A percentile compares a stretch with the other conserved stretches of the same genome.
Evolutionary conservation across 2,329 filamentous ascomycete species (phyloP).

Genomic region (Colletotrichum lupini): DNA sequence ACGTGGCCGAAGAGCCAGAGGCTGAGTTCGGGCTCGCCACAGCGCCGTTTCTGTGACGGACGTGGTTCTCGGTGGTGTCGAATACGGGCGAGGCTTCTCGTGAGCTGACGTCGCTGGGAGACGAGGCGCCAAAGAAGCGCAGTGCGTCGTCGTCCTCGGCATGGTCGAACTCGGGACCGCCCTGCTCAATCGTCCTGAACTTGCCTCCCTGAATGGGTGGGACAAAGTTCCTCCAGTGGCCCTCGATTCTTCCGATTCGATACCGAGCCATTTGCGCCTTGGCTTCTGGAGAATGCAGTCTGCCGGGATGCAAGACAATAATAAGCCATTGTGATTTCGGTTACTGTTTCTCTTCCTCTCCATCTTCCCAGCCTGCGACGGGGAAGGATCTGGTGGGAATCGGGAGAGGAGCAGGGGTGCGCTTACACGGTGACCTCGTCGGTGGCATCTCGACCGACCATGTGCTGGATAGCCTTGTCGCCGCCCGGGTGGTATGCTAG

Average conservation of each 20-base stretch:
- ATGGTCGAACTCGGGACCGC: conserved; percentile 48
- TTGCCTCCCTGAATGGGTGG: conserved; percentile 92
- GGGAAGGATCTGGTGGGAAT: neutral
- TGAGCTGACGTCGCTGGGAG: conserved; percentile 66
- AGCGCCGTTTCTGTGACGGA: conserved; percentile 44
- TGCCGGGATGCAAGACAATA: conserved; percentile 47
- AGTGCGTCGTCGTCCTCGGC: conserved; percentile 40
- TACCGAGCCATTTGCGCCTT: conserved; percentile 82
- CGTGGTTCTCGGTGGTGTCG: conserved; percentile 49
- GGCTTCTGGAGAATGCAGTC: conserved; percentile 85
- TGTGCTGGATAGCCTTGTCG: conserved; percentile 89
- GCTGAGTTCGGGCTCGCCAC: conserved; percentile 43
- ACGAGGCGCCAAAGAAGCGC: conserved; percentile 38
- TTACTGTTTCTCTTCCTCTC: neutral
- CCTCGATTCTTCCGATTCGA: conserved; percentile 84
- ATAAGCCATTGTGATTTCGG: neutral
- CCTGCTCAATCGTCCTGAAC: conserved; percentile 63
- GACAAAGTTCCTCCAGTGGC: conserved; percentile 86
- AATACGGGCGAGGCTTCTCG: conserved; percentile 62
- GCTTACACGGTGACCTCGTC: conserved; percentile 92
- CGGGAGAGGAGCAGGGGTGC: conserved; percentile 4
- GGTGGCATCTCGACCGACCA: conserved; percentile 93
- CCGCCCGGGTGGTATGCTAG: conserved; percentile 91
- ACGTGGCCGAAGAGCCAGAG: conserved; percentile 71
- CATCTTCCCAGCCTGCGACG: neutral